Conservation (phyloP, 345 rosid species). For the Populus alba region DNA sequence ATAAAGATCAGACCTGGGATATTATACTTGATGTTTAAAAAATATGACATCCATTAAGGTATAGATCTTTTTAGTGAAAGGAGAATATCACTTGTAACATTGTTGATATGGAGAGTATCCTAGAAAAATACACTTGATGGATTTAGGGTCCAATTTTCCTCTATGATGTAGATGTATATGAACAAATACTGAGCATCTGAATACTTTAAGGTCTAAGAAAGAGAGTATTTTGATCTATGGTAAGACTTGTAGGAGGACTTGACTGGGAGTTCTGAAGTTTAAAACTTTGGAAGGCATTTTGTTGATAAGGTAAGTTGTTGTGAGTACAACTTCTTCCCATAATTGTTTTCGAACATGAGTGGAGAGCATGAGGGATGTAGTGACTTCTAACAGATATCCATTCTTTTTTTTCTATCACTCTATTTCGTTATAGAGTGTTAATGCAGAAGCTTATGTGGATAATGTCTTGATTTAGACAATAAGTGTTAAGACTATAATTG, state of each 20-base stretch:
- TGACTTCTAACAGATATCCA: too few species aligned
- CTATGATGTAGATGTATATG: background rate
- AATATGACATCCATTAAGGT: too few species aligned
- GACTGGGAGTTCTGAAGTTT: background rate
- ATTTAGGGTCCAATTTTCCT: too few species aligned
- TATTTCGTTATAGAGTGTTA: too few species aligned
- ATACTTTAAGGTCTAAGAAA: background rate
- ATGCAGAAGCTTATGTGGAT: too few species aligned
- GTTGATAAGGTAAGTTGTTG: background rate
- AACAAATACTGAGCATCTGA: background rate
- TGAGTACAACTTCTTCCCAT: background rate
- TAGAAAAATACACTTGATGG: too few species aligned
- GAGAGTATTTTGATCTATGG: background rate
- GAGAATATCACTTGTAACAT: too few species aligned
- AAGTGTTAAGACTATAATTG: too few species aligned
- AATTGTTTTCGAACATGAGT: background rate
- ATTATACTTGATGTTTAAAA: background rate
- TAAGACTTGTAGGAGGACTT: background rate
- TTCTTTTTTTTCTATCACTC: too few species aligned
- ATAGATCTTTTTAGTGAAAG: background rate
- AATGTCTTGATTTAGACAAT: too few species aligned
- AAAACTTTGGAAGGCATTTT: background rate
- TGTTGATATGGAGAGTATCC: too few species aligned
- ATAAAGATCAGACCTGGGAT: background rate
- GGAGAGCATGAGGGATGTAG: background rate